These are phyloP conservation scores for Diaporthe aspalathi DNA, from an alignment of 2,329 filamentous ascomycete genomes.

Conservation along the genomic window DNA sequence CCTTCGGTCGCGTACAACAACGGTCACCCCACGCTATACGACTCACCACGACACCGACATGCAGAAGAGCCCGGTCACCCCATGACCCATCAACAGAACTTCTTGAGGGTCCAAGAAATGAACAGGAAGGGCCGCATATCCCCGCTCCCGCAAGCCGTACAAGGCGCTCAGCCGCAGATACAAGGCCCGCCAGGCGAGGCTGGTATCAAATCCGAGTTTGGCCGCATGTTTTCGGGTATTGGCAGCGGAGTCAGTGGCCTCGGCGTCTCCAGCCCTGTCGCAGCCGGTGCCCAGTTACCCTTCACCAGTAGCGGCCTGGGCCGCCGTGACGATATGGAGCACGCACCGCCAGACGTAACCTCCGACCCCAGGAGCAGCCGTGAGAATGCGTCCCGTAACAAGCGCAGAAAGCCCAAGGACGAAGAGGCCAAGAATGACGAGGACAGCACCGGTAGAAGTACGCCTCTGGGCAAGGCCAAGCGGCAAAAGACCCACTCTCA, in stretches of 20 bases:
- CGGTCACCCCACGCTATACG: constrained; percentile 55
- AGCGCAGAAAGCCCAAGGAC: constrained; percentile 80
- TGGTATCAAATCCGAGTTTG: constrained; percentile 94
- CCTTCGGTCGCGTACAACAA: constrained; percentile 63
- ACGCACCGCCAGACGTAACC: constrained; percentile 55
- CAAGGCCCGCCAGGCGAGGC: constrained; percentile 84
- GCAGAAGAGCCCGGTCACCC: constrained; percentile 68
- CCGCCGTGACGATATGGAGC: constrained; percentile 66
- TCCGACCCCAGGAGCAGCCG: constrained; percentile 32
- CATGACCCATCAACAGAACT: constrained; percentile 69
- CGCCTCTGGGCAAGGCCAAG: constrained; percentile 71
- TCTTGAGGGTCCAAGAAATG: constrained; percentile 83
- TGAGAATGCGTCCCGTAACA: constrained; percentile 56
- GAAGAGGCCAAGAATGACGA: constrained; percentile 78
- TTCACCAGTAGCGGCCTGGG: constrained; percentile 58
- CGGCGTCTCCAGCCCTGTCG: constrained; percentile 63
- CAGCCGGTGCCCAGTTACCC: constrained; percentile 56
- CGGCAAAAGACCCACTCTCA: constrained; percentile 73
- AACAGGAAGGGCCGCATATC: constrained; percentile 87
- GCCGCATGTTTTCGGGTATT: constrained; percentile 95
- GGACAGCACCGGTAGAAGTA: constrained; percentile 70
- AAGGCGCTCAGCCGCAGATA: constrained; percentile 86
- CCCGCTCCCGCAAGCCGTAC: constrained; percentile 91
- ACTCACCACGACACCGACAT: constrained; percentile 55
- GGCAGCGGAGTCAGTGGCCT: constrained; percentile 67